phyloP scores from a whole-genome alignment of 2,329 filamentous ascomycete genomes.

The Aureobasidium subglaciale region DNA sequence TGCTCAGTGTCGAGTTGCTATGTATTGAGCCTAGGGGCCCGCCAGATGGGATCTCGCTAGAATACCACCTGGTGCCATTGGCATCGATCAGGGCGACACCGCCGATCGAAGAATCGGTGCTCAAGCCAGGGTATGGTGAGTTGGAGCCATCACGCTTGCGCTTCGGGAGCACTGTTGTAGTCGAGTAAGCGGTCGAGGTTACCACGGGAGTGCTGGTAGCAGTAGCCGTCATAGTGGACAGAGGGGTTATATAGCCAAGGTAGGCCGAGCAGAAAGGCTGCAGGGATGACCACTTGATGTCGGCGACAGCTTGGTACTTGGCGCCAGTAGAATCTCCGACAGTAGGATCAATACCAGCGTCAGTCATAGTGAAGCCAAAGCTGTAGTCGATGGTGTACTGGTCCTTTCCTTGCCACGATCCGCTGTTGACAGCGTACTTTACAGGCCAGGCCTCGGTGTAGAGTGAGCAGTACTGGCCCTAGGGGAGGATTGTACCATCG shows the following conservation, averaged over 20 bases:
- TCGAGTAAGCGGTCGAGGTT: not conserved
- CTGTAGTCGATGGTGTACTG: constrained; percentile 15
- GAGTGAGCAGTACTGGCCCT: constrained; percentile 16
- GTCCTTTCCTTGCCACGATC: constrained; percentile 17
- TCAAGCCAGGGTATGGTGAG: not conserved
- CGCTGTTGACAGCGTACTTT: constrained; percentile 19
- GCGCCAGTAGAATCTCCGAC: constrained; percentile 7
- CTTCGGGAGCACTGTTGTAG: not conserved
- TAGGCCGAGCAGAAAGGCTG: constrained; percentile 18
- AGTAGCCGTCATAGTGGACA: too few species aligned
- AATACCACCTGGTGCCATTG: not conserved
- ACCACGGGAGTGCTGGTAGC: too few species aligned
- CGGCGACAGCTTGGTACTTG: constrained; percentile 14
- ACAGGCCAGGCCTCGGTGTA: constrained; percentile 19
- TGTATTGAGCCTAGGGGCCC: too few species aligned
- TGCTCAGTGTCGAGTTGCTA: too few species aligned
- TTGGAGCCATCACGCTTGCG: not conserved
- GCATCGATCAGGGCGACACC: not conserved
- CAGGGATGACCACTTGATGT: constrained; percentile 10
- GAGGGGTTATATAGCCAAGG: constrained; percentile 12
- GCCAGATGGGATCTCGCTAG: too few species aligned
- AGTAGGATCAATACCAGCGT: not conserved
- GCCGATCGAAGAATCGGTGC: not conserved
- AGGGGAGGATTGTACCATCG: constrained; percentile 6
- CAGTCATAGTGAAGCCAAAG: constrained; percentile 14